Base-by-base conservation (phyloP, 1,284 basidiomycete genomes). In the Thelephora terrestris region DNA sequence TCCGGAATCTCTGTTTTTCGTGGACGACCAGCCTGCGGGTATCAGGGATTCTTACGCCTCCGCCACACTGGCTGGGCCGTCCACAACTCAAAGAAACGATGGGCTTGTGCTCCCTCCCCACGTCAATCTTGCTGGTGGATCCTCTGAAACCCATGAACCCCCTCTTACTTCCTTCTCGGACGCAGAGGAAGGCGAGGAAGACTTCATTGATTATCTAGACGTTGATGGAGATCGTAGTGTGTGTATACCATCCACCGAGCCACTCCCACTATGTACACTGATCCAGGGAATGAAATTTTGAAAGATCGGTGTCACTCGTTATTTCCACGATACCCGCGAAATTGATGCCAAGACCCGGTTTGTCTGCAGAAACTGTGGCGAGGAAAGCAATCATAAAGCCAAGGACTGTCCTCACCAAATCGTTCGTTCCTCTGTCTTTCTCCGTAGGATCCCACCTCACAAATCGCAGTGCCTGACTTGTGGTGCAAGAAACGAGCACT, bases 401-500 rank as follows among this genome's bases (percentile, higher is more conserved):
- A 69, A 64, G 23, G 72, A 78, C 18, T 88, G 85, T 61, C 69
- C 74, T n/a, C 70, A 83, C 25, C 61, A 76, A 50, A 83, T 88
- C 56, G 85, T 88, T 53, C 59, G 81, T 69, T 24, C 42, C 21
- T 47, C 43, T 40, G 9, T 7, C 42, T 39, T 20, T 39, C 34
- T 24, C 39, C 23, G 16, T 10, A 34, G 52, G 45, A 24, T 47
- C 39, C 44, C 35, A 21, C 40, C 38, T 27, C 35, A 39, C 25
- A 52, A 27, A 29, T 43, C 17, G 3, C 48, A 95, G 90, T 96
- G 92, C 61, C 65, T 88, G 27, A 91, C 86, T 9, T 96, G 92
- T 58, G 92, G 92, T 47, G 87, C 77, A 16, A 76, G 84, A 48
- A 81, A 95, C 58, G 87, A 93, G 53, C 92, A 96, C 61, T 70